Evolutionary conservation across 1,139 yeast species (phyloP).

Genomic region (Suhomyces kunorum): DNA sequence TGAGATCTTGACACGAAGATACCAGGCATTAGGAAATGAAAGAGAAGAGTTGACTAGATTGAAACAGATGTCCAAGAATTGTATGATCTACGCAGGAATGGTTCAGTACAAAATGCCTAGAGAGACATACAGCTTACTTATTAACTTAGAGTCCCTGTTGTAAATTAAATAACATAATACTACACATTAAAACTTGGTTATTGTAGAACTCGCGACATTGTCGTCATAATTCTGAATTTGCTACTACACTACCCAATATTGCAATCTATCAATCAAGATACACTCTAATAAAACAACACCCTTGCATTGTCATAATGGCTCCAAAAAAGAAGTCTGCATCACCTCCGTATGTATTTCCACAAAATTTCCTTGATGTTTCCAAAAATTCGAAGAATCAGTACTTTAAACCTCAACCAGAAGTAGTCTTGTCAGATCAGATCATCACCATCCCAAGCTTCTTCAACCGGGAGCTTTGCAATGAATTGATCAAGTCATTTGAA

Average conservation of each 20-base stretch:
- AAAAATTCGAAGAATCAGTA: conserved; percentile 26
- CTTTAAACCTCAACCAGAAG: conserved; percentile 38
- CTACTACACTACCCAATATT: conserved; percentile 6
- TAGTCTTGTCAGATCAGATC: conserved; percentile 44
- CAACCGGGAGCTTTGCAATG: conserved; percentile 42
- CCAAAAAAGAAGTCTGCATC: conserved; percentile 12
- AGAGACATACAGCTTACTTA: conserved; percentile 76
- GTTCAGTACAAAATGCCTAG: conserved; percentile 94
- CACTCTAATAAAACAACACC: too few species aligned
- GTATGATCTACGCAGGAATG: conserved; percentile 95
- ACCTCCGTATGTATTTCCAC: conserved; percentile 31
- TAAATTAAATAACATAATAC: conserved; percentile 11
- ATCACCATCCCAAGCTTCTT: conserved; percentile 50
- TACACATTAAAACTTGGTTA: too few species aligned
- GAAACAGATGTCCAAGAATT: conserved; percentile 72
- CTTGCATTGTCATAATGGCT: conserved; percentile 13
- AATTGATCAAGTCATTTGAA: conserved; percentile 42
- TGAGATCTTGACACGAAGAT: conserved; percentile 48
- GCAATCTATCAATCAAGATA: neutral
- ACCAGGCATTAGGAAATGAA: conserved; percentile 52
- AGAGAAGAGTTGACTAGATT: conserved; percentile 55
- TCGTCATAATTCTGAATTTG: too few species aligned
- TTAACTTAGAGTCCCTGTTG: conserved; percentile 63
- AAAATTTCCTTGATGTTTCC: conserved; percentile 25
- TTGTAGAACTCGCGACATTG: too few species aligned